These are phyloP conservation scores for Saccharomycopsis vini DNA, from an alignment of 805 yeast genomes.

Conservation along the genomic window DNA sequence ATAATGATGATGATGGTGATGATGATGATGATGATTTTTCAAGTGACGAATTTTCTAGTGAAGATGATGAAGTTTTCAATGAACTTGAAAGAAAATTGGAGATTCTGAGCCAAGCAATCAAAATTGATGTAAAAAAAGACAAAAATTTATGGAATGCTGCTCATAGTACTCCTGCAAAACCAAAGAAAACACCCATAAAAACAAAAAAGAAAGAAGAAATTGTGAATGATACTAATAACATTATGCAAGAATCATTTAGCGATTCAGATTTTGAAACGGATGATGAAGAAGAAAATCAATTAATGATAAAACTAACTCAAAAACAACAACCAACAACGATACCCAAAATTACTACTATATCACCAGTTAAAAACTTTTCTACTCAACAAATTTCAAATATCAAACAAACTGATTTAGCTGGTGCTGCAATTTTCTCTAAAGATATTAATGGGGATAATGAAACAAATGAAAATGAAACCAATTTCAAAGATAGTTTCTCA, in stretches of 20 bases:
- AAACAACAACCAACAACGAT: too few species aligned
- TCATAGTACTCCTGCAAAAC: neutral
- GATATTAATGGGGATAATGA: slow-evolving; percentile 2
- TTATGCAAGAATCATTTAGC: neutral
- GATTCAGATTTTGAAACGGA: neutral
- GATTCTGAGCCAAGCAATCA: neutral
- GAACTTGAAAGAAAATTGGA: slow-evolving; percentile 12
- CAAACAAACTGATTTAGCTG: slow-evolving; percentile 1
- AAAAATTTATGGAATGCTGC: too few species aligned
- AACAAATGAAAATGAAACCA: neutral
- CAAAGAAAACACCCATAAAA: neutral
- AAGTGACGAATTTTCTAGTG: slow-evolving; percentile 10
- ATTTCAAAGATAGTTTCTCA: slow-evolving; percentile 11
- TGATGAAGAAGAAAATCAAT: neutral
- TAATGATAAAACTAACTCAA: slow-evolving; percentile 7
- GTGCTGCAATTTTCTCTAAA: slow-evolving; percentile 10
- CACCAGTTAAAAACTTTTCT: neutral
- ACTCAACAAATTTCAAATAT: slow-evolving; percentile 5
- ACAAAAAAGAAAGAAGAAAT: neutral
- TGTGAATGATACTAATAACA: neutral
- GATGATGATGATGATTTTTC: neutral
- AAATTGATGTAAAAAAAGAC: neutral
- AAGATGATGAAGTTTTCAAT: slow-evolving; percentile 11
- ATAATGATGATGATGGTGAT: neutral
- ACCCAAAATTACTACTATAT: neutral